phyloP scores from a whole-genome alignment of 257 asterid species.

The Solanum microdontum region DNA sequence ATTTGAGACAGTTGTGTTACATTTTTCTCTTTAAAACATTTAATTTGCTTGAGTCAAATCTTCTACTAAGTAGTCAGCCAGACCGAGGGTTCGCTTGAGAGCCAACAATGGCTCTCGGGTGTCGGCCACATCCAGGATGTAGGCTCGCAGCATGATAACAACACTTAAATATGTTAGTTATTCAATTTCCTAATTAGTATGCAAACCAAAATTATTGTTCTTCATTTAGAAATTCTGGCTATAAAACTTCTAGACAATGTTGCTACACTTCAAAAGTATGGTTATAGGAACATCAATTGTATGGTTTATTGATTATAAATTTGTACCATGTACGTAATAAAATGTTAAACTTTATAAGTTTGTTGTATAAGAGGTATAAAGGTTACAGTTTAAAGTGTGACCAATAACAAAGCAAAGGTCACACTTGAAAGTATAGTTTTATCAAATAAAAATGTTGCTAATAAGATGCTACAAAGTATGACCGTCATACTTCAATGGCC shows the following conservation, averaged over 20 bases:
- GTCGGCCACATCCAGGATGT: too few relatives aligned
- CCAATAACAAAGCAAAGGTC: background rate
- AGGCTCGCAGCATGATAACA: too few relatives aligned
- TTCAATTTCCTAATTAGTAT: too few relatives aligned
- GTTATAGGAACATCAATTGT: background rate
- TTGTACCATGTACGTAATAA: background rate
- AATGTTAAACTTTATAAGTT: background rate
- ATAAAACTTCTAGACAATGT: background rate
- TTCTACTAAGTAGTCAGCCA: too few relatives aligned
- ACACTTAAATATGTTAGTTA: too few relatives aligned
- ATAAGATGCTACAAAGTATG: background rate
- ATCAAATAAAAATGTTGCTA: background rate
- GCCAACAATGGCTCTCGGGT: too few relatives aligned
- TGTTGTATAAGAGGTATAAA: background rate
- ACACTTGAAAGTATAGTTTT: background rate
- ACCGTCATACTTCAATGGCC: background rate
- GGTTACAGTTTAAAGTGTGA: background rate
- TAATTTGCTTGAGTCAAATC: too few relatives aligned
- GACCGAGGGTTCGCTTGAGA: too few relatives aligned
- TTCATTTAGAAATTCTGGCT: too few relatives aligned
- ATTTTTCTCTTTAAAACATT: too few relatives aligned
- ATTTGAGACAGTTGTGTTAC: too few relatives aligned
- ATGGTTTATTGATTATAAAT: background rate
- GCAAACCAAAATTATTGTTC: too few relatives aligned
- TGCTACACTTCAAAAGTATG: background rate